Conservation (phyloP, 2,329 filamentous ascomycete species). For the Diaporthe velutina region DNA sequence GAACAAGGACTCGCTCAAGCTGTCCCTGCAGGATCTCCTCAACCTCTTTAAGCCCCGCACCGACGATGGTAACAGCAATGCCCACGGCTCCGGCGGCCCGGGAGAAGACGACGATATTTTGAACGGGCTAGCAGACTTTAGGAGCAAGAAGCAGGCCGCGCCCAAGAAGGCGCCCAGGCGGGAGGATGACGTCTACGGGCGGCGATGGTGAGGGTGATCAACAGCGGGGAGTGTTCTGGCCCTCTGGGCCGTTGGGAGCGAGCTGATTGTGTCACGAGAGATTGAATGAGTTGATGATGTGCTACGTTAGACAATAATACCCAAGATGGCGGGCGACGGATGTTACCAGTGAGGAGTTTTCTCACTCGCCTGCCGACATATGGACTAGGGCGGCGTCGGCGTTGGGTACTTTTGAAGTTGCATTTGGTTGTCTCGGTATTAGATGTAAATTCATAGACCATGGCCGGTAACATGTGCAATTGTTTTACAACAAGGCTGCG, state of each 20-base stretch:
- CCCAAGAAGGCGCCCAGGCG: constrained; percentile 47
- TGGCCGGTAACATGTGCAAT: neutral
- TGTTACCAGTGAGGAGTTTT: neutral
- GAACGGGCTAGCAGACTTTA: constrained; percentile 31
- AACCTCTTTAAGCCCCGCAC: constrained; percentile 79
- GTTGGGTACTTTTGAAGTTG: neutral
- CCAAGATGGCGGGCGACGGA: neutral
- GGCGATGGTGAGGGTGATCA: constrained; percentile 52
- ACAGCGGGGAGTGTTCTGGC: neutral
- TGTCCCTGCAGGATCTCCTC: constrained; percentile 94
- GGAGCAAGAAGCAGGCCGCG: constrained; percentile 45
- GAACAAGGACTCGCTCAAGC: constrained; percentile 77
- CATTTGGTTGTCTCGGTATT: neutral
- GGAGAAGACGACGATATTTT: constrained; percentile 42
- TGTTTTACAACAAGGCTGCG: no score
- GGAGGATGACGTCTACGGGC: constrained; percentile 57
- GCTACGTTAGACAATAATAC: constrained; percentile 1
- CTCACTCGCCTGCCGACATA: neutral
- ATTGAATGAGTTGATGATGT: constrained; percentile 19
- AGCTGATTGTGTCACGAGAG: neutral
- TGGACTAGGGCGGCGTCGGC: neutral
- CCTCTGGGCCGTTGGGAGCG: neutral
- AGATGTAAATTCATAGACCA: neutral
- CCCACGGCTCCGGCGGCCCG: constrained; percentile 37
- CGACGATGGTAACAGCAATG: constrained; percentile 48